phyloP scores from a whole-genome alignment of 495 filamentous ascomycete species.

The Diplogelasinospora grovesii region DNA sequence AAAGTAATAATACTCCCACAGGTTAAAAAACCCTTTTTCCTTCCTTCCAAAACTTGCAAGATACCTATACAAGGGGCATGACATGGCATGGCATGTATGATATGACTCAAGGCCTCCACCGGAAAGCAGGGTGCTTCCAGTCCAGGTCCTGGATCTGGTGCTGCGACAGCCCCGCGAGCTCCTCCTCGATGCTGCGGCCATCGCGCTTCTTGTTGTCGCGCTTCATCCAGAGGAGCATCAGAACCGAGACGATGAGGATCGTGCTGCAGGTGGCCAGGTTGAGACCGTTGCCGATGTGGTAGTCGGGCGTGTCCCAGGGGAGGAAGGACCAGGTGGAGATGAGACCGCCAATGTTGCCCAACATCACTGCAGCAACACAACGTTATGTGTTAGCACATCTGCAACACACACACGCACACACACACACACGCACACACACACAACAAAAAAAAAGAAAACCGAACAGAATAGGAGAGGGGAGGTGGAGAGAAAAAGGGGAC shows the following conservation, averaged over 20 bases:
- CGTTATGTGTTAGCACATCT: background rate
- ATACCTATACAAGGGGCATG: too few relatives aligned
- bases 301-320: slow-evolving; percentile 57
- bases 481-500: background rate
- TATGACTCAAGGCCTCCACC: slow-evolving; percentile 47
- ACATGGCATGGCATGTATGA: too few relatives aligned
- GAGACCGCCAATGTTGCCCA: slow-evolving; percentile 65
- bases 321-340: slow-evolving; percentile 67
- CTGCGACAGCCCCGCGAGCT: slow-evolving; percentile 48
- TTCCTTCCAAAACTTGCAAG: too few relatives aligned
- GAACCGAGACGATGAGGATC: slow-evolving; percentile 43
- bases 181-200: slow-evolving; percentile 44
- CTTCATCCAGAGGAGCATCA: slow-evolving; percentile 54
- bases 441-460: too few relatives aligned
- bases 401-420: too few relatives aligned
- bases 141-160: slow-evolving; percentile 59
- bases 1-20: too few relatives aligned
- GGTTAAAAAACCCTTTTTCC: too few relatives aligned
- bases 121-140: slow-evolving; percentile 67
- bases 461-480: background rate
- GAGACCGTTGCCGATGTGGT: slow-evolving; percentile 66
- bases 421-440: too few relatives aligned
- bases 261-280: slow-evolving; percentile 57
- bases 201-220: slow-evolving; percentile 56
- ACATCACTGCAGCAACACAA: slow-evolving; percentile 49